These are phyloP conservation scores for Trichoderma semiorbis DNA, from an alignment of 2,329 filamentous ascomycete species.

Conservation along the genomic window DNA sequence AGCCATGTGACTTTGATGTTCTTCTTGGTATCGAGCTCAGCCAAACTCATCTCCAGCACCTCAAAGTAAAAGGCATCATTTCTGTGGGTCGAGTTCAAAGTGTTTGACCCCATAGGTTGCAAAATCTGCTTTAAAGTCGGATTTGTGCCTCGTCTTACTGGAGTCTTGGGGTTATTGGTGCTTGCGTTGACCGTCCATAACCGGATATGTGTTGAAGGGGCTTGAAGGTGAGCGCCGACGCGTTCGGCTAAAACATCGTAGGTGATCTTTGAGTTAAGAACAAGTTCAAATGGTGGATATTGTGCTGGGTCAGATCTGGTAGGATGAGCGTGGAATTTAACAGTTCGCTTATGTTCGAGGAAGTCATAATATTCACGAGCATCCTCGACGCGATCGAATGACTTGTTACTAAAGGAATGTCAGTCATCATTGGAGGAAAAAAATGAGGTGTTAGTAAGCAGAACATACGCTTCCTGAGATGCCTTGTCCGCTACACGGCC, in stretches of 20 bases:
- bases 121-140: conserved; percentile 78
- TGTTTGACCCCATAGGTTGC: conserved; percentile 63
- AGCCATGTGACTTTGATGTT: conserved; percentile 78
- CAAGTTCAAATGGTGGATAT: conserved; percentile 68
- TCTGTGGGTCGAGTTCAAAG: conserved; percentile 67
- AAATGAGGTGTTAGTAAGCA: background rate
- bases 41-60: conserved; percentile 87
- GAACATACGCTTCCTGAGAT: conserved; percentile 32
- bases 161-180: conserved; percentile 71
- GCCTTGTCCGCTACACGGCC: conserved; percentile 28
- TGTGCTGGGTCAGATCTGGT: conserved; percentile 52
- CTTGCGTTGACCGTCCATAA: conserved; percentile 82
- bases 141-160: conserved; percentile 69
- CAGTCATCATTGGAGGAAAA: background rate
- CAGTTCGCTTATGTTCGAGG: conserved; percentile 74
- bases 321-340: conserved; percentile 72
- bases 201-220: conserved; percentile 81
- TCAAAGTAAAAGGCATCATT: conserved; percentile 86
- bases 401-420: conserved; percentile 20
- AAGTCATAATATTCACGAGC: conserved; percentile 91
- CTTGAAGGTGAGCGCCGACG: conserved; percentile 71
- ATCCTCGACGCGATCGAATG: conserved; percentile 59
- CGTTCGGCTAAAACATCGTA: conserved; percentile 86
- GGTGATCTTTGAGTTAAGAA: conserved; percentile 79
- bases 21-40: conserved; percentile 92